A percentile compares a stretch with the other conserved stretches of the same genome.
Conservation (phyloP, 495 filamentous ascomycete genomes). For the Talaromyces liani region DNA sequence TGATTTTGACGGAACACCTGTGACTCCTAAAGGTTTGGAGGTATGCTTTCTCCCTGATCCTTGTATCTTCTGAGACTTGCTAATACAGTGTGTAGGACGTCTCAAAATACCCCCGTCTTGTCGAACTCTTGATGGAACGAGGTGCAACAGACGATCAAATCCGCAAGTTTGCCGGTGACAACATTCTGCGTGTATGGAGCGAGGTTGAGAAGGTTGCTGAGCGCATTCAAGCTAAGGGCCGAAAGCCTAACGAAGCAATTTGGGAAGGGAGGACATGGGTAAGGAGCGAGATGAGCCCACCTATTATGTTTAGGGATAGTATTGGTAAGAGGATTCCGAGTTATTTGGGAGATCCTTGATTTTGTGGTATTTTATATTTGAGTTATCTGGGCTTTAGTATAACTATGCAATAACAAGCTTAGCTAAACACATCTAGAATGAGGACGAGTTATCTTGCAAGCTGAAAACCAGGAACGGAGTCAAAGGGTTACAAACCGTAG, state of each 20-base stretch:
- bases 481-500: too few relatives aligned
- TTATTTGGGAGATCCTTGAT: slow-evolving; percentile 3
- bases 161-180: slow-evolving; percentile 52
- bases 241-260: background rate
- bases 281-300: slow-evolving; percentile 3
- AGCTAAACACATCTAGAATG: too few relatives aligned
- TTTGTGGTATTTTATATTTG: too few relatives aligned
- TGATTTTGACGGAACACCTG: slow-evolving; percentile 59
- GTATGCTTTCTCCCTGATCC: background rate
- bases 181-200: slow-evolving; percentile 59
- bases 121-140: slow-evolving; percentile 55
- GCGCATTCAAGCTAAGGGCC: slow-evolving; percentile 33
- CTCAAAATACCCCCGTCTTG: slow-evolving; percentile 62
- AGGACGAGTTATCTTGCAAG: too few relatives aligned
- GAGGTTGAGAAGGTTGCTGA: slow-evolving; percentile 48
- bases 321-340: slow-evolving; percentile 4
- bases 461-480: too few relatives aligned
- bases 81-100: slow-evolving; percentile 42
- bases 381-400: too few relatives aligned
- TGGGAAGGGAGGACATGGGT: slow-evolving; percentile 7
- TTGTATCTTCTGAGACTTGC: background rate
- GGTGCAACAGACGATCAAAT: slow-evolving; percentile 54
- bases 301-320: slow-evolving; percentile 6
- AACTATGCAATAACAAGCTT: too few relatives aligned
- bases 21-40: slow-evolving; percentile 30